Evolutionary conservation across 805 yeast species (phyloP), one percentile per base, ranked within the genome.

Genomic region (Metschnikowia picachoensis): DNA sequence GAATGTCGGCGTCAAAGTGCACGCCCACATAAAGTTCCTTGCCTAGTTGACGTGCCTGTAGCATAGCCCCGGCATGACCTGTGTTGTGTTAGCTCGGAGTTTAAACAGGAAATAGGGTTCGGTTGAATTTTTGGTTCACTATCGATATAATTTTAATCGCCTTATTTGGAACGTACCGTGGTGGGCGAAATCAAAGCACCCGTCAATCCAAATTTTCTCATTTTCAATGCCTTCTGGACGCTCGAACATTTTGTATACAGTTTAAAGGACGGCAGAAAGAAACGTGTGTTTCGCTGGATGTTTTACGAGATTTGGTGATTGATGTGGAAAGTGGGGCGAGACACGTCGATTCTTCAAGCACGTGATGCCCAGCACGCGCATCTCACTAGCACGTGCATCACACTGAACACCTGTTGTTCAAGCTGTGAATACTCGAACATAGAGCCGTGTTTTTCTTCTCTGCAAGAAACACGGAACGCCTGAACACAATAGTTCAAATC

Each of bases 141-240:
- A 20, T 20, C 25, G 25, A 20, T 20, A 20, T 3, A 20, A 6
- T 2, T 30, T n/a, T 6, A n/a, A 9, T 7, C 25, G 25, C 25
- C 25, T 20, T 20, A 3, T 3, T 20, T 13, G 10, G 10, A 17
- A 68, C 78, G 46, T 66, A 65, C 95, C 98, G 60, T 94, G 98
- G 64, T 94, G 99, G 35, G 96, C 88, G 68, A 94, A 94, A 65
- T 94, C 99, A 67, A 94, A 94, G 63, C 99, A 94, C 0, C 99
- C 99, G 64, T 94, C 99, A 28, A 94, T 81, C 99, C 99, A 94
- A 49, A 92, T 85, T 42, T 85, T 68, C 40, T 72, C 59, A 33
- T 74, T 55, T 43, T 70, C 74, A 20, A 72, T 71, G 28, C 74
- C 76, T 37, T 57, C 68, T 25, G 76, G 76, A 55, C 68, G 58